Conservation (phyloP, 1,284 basidiomycete genomes). For the Fomes fomentarius region DNA sequence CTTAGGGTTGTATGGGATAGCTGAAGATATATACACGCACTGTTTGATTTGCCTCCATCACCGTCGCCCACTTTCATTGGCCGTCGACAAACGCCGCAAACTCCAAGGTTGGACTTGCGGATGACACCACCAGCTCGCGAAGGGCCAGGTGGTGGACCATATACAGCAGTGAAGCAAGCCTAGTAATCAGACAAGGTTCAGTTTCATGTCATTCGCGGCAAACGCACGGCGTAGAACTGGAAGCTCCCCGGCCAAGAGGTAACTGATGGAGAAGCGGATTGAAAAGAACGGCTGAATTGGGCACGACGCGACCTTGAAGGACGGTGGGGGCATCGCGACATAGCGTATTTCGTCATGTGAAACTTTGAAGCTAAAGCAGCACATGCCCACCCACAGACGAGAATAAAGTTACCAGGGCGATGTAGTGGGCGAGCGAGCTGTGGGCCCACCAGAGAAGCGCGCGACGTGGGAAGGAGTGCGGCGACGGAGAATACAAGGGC, state of each 20-base stretch:
- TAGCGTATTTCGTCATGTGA: neutral
- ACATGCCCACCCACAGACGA: too few relatives aligned
- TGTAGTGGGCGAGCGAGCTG: neutral
- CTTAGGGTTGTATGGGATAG: neutral
- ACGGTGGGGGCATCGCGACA: neutral
- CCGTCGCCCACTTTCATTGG: constrained; percentile 93
- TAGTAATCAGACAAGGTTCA: constrained; percentile 34
- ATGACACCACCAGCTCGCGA: constrained; percentile 52
- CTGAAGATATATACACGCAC: constrained; percentile 52
- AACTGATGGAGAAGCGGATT: neutral
- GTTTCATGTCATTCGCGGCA: neutral
- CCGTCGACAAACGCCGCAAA: constrained; percentile 94
- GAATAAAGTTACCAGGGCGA: neutral
- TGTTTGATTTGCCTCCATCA: constrained; percentile 82
- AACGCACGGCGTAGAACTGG: neutral
- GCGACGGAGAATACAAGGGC: constrained; percentile 6
- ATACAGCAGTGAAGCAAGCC: constrained; percentile 96
- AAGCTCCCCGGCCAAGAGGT: neutral
- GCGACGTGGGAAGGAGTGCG: constrained; percentile 14
- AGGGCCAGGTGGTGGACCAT: constrained; percentile 82
- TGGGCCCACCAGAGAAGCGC: neutral
- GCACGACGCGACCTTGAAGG: neutral
- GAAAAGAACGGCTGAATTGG: neutral
- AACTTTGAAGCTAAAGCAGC: neutral
- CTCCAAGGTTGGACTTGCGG: constrained; percentile 82